These are phyloP conservation scores for Dimocarpus longan DNA, from an alignment of 345 rosid genomes.

Conservation along the genomic window DNA sequence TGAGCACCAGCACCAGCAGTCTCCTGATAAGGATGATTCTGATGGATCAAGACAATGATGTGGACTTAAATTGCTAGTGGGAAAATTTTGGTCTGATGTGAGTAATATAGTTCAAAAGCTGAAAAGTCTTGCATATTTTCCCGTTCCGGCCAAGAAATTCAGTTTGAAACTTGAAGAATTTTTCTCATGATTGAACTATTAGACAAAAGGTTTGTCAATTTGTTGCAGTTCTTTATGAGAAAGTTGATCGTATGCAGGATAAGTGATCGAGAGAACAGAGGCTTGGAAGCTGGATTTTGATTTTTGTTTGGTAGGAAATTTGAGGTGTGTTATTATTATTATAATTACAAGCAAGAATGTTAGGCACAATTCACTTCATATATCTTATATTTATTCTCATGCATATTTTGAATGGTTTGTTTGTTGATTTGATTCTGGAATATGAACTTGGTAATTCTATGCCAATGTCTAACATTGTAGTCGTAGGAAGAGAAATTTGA, in stretches of 20 bases:
- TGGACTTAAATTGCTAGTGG: slow-evolving; percentile 2
- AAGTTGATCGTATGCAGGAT: slow-evolving; percentile 31
- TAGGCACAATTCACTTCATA: background rate
- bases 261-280: slow-evolving; percentile 21
- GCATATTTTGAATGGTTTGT: slow-evolving; percentile 12
- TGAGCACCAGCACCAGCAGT: slow-evolving; percentile 40
- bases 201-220: background rate
- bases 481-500: no score
- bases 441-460: background rate
- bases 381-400: background rate
- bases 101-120: slow-evolving; percentile 11
- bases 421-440: slow-evolving; percentile 5
- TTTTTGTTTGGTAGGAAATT: slow-evolving; percentile 16
- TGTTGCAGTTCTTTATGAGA: background rate
- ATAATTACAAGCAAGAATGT: background rate
- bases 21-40: slow-evolving; percentile 51
- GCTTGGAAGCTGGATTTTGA: slow-evolving; percentile 30
- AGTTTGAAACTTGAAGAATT: background rate
- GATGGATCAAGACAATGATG: slow-evolving; percentile 52
- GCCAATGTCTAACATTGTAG: background rate
- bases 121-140: background rate
- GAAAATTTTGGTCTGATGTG: slow-evolving; percentile 16
- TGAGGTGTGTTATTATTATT: slow-evolving; percentile 16
- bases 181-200: background rate
- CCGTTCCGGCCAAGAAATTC: slow-evolving; percentile 18